Percentiles rank a stretch among this genome's conserved stretches.
Conservation (phyloP, 768 basidiomycete genomes). For the Asterophora lycoperdoides region DNA sequence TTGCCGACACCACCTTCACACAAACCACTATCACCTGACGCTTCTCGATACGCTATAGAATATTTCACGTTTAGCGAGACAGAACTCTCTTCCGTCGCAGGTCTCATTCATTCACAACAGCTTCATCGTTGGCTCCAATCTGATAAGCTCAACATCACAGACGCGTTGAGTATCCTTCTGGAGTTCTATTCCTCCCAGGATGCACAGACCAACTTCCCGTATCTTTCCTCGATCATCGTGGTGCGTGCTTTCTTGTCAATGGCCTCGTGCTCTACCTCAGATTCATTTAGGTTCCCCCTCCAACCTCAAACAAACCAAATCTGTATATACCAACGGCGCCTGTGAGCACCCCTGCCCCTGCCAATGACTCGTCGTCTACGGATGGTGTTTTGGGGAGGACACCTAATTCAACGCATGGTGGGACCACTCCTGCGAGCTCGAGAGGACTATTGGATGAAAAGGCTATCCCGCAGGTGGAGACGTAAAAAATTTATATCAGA, state of each 20-base stretch:
- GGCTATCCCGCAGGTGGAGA: slow-evolving; percentile 7
- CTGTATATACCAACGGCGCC: slow-evolving; percentile 17
- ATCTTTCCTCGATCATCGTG: slow-evolving; percentile 45
- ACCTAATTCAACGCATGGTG: slow-evolving; percentile 60
- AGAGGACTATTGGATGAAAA: slow-evolving; percentile 20
- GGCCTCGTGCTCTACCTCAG: slow-evolving; percentile 5
- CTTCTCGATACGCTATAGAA: slow-evolving; percentile 62
- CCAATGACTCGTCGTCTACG: slow-evolving; percentile 16
- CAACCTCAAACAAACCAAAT: slow-evolving; percentile 28
- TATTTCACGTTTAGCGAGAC: slow-evolving; percentile 58
- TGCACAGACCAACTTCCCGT: slow-evolving; percentile 37
- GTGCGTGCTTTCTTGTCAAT: slow-evolving; percentile 35
- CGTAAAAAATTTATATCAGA: slow-evolving; percentile 3
- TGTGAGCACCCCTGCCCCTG: slow-evolving; percentile 11
- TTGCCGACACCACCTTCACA: slow-evolving; percentile 80
- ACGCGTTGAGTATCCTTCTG: slow-evolving; percentile 59
- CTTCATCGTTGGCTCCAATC: not conserved
- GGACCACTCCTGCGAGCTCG: slow-evolving; percentile 39
- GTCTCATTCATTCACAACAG: slow-evolving; percentile 33
- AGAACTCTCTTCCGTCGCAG: slow-evolving; percentile 57
- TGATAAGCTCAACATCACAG: slow-evolving; percentile 32
- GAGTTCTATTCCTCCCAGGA: slow-evolving; percentile 74
- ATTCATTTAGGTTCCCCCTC: slow-evolving; percentile 47
- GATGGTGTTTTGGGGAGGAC: slow-evolving; percentile 42
- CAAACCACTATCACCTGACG: slow-evolving; percentile 68